Evolutionary conservation across 1,139 yeast genomes (phyloP).

Genomic region (Saccharomyces hybrid): DNA sequence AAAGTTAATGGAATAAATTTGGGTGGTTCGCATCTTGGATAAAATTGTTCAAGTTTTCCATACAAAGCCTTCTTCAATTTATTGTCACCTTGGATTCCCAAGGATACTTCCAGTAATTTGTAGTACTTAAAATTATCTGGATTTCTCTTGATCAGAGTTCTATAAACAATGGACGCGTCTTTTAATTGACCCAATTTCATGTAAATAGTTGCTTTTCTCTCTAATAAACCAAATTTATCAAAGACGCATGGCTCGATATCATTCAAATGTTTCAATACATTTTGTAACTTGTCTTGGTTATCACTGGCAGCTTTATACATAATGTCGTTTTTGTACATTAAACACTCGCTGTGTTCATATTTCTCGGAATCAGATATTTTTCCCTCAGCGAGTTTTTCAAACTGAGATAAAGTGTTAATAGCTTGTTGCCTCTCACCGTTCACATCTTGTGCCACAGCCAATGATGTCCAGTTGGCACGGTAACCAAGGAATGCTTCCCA

Average conservation of each 20-base stretch:
- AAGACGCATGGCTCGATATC: constrained; percentile 46
- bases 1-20: constrained; percentile 70
- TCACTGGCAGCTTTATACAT: constrained; percentile 56
- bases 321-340: constrained; percentile 63
- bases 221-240: constrained; percentile 59
- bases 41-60: constrained; percentile 54
- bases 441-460: constrained; percentile 81
- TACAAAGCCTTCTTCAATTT: constrained; percentile 50
- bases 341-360: constrained; percentile 74
- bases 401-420: constrained; percentile 61
- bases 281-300: constrained; percentile 36
- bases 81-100: constrained; percentile 39
- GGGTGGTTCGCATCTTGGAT: constrained; percentile 83
- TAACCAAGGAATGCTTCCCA: constrained; percentile 75
- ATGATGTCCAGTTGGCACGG: constrained; percentile 87
- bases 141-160: constrained; percentile 71
- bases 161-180: constrained; percentile 64
- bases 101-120: constrained; percentile 53
- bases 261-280: constrained; percentile 59
- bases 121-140: constrained; percentile 75
- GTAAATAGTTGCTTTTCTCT: constrained; percentile 58
- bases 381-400: constrained; percentile 65
- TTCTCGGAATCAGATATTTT: constrained; percentile 60
- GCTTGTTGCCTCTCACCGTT: constrained; percentile 62
- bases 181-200: constrained; percentile 38